These are phyloP conservation scores for Tulasnella sp. DNA, from an alignment of 768 basidiomycete genomes.

Conservation along the genomic window DNA sequence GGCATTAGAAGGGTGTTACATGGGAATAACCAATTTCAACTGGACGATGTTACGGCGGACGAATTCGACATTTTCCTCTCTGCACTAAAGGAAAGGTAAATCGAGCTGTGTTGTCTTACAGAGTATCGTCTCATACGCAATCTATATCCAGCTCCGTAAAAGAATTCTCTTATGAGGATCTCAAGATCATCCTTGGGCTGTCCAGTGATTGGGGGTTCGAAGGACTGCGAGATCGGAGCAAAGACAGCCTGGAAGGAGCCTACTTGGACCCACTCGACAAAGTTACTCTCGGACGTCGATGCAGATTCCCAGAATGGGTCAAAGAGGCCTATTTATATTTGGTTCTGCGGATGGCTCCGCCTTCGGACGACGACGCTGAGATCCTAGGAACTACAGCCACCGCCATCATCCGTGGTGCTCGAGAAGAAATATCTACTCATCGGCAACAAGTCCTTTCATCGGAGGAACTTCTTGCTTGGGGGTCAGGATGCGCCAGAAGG, in stretches of 20 bases:
- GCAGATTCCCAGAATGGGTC: neutral
- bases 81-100: neutral
- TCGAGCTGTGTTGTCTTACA: neutral
- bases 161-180: neutral
- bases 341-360: neutral
- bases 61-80: neutral
- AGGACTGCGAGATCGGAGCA: neutral
- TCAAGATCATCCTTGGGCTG: neutral
- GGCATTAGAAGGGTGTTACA: neutral
- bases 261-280: neutral
- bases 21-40: neutral
- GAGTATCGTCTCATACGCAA: neutral
- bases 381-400: neutral
- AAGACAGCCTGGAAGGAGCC: neutral
- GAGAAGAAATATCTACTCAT: neutral
- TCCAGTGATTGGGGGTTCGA: neutral
- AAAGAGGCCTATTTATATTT: neutral
- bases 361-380: neutral
- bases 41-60: neutral
- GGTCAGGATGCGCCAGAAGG: neutral
- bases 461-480: neutral
- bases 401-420: neutral
- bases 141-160: neutral
- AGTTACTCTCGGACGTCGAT: neutral
- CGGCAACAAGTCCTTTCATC: neutral